Conservation (phyloP, 345 rosid genomes). For the Salix purpurea region DNA sequence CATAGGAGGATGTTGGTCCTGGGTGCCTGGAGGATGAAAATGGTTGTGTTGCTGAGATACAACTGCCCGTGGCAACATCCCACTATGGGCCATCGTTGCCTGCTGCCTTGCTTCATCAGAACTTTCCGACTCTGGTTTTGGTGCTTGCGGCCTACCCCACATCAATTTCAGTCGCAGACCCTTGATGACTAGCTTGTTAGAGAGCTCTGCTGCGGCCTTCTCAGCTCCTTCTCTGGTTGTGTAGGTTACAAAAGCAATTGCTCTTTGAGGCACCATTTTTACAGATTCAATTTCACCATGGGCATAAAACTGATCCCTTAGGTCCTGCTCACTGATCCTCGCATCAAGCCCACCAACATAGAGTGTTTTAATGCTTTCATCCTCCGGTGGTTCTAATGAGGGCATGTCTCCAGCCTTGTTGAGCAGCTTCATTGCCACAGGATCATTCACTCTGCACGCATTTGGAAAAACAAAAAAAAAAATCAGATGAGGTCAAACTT, state of each 20-base stretch:
- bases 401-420: constrained; percentile 98
- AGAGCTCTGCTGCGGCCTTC: constrained; percentile 88
- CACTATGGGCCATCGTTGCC: constrained; percentile 61
- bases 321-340: constrained; percentile 77
- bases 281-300: constrained; percentile 89
- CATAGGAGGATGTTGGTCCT: constrained; percentile 58
- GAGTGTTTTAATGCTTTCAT: constrained; percentile 83
- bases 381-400: constrained; percentile 84
- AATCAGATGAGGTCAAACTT: background rate
- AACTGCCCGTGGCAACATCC: constrained; percentile 78
- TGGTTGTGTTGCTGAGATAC: constrained; percentile 87
- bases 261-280: constrained; percentile 77
- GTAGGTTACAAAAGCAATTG: constrained; percentile 92
- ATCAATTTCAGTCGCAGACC: constrained; percentile 87
- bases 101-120: constrained; percentile 70
- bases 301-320: constrained; percentile 83
- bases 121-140: constrained; percentile 64
- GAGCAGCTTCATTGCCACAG: constrained; percentile 85
- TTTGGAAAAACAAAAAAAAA: background rate
- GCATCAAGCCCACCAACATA: constrained; percentile 89
- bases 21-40: constrained; percentile 36
- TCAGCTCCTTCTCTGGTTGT: constrained; percentile 95
- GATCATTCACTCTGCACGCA: constrained; percentile 76
- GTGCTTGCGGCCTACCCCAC: constrained; percentile 95
- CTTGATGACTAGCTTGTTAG: constrained; percentile 78